These are phyloP conservation scores for Backusella psychrophila DNA, from an alignment of 192 early-diverging fungal species.

Conservation along the genomic window DNA sequence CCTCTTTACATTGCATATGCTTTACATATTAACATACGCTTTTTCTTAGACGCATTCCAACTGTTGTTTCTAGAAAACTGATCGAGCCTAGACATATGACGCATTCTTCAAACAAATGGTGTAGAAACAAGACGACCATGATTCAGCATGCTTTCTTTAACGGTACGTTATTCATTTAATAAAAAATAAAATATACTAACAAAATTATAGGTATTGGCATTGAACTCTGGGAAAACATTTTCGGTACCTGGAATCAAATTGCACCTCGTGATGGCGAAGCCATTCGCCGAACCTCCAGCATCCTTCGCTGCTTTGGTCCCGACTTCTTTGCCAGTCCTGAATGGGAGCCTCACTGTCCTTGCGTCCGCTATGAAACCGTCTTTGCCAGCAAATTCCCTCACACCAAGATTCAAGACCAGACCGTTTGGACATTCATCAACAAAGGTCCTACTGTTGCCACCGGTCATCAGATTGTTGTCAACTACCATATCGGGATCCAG, in stretches of 20 bases:
- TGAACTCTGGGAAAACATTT: constrained; percentile 22
- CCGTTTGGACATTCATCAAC: constrained; percentile 22
- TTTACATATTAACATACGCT: neutral
- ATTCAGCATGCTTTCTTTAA: constrained; percentile 26
- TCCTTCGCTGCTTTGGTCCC: constrained; percentile 22
- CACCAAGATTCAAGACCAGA: neutral
- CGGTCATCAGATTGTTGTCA: constrained; percentile 26
- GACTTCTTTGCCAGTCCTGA: constrained; percentile 17
- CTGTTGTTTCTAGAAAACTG: constrained; percentile 16
- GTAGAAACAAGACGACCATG: constrained; percentile 13
- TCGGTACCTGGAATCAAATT: constrained; percentile 25
- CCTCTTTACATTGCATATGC: neutral
- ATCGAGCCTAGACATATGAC: constrained; percentile 24
- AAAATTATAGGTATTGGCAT: constrained; percentile 17
- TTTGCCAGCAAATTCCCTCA: constrained; percentile 7
- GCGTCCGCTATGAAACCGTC: constrained; percentile 10
- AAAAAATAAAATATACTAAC: neutral
- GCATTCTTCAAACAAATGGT: constrained; percentile 16
- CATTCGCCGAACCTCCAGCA: constrained; percentile 5
- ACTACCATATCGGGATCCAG: constrained; percentile 19
- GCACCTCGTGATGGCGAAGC: constrained; percentile 23
- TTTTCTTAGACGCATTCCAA: constrained; percentile 18
- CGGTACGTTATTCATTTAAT: neutral
- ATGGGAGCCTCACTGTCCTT: constrained; percentile 24
- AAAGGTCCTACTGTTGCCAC: neutral